These are phyloP conservation scores for Musa beccarii DNA, from an alignment of 176 grass and related monocot genomes.

Conservation along the genomic window DNA sequence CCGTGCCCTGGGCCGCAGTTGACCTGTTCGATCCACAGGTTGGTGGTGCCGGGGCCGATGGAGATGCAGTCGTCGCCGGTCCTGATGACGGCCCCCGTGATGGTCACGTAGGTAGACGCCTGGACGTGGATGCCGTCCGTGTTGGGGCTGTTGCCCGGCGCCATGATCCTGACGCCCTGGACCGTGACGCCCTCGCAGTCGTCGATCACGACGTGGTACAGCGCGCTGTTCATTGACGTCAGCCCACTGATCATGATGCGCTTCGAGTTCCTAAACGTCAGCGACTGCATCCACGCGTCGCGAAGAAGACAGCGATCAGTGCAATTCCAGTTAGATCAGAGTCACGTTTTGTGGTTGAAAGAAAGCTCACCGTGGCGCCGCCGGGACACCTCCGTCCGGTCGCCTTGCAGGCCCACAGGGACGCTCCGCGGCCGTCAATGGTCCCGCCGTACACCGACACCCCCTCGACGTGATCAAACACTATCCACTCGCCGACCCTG, in stretches of 20 bases:
- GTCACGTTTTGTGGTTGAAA: no score
- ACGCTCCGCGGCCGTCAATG: conserved; percentile 50
- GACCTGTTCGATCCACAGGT: conserved; percentile 87
- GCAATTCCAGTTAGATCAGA: no score
- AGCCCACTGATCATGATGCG: conserved; percentile 48
- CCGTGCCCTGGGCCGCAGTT: conserved; percentile 83
- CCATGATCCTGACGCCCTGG: conserved; percentile 43
- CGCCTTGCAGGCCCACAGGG: conserved; percentile 63
- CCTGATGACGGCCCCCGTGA: conserved; percentile 42
- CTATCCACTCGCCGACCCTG: conserved; percentile 34
- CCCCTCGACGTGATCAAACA: conserved; percentile 56
- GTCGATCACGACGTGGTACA: conserved; percentile 73
- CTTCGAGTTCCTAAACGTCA: conserved; percentile 66
- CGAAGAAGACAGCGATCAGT: no score
- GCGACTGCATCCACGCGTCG: conserved; percentile 31
- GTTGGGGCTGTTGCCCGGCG: conserved; percentile 71
- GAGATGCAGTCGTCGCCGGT: conserved; percentile 98
- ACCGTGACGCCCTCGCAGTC: conserved; percentile 39
- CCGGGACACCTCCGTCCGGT: conserved; percentile 26
- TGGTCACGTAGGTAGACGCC: conserved; percentile 49
- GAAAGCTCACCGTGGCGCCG: conserved; percentile 35
- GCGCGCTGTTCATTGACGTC: conserved; percentile 57
- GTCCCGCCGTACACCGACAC: conserved; percentile 59
- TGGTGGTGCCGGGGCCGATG: conserved; percentile 52
- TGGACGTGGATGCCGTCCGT: conserved; percentile 90